These are phyloP conservation scores for Clarireedia paspali DNA, from an alignment of 2,329 filamentous ascomycete species.

Conservation along the genomic window DNA sequence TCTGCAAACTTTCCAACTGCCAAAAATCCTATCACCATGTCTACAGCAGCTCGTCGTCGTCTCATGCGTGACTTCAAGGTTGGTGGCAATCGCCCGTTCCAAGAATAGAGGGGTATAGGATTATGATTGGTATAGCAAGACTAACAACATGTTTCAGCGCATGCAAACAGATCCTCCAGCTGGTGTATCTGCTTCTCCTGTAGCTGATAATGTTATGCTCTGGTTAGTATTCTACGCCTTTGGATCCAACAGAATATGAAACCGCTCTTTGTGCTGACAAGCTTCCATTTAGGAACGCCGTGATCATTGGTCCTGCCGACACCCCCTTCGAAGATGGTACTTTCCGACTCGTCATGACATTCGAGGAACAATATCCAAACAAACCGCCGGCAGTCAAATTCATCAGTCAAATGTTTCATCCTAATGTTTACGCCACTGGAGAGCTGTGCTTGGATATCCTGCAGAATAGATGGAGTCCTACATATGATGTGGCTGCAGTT, in stretches of 20 bases:
- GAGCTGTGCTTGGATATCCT: conserved; percentile 95
- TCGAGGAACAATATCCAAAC: conserved; percentile 98
- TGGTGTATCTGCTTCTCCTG: conserved; percentile 90
- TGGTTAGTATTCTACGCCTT: conserved; percentile 48
- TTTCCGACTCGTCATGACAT: conserved; percentile 96
- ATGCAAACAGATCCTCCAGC: conserved; percentile 99
- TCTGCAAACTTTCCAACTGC: background rate
- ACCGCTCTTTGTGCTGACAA: conserved; percentile 3
- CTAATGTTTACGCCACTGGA: conserved; percentile 94
- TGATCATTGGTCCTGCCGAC: conserved; percentile 94
- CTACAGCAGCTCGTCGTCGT: conserved; percentile 87
- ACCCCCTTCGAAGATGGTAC: conserved; percentile 98
- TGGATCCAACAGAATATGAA: background rate
- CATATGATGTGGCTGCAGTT: conserved; percentile 95
- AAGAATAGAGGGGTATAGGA: conserved; percentile 3
- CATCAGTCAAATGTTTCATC: conserved; percentile 98
- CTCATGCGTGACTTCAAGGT: conserved; percentile 99
- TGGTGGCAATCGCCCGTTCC: conserved; percentile 28
- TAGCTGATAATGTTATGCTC: conserved; percentile 95
- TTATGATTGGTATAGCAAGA: conserved; percentile 2
- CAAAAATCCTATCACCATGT: conserved; percentile 47
- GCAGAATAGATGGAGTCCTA: conserved; percentile 97
- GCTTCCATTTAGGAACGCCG: conserved; percentile 70
- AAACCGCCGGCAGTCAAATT: conserved; percentile 98
- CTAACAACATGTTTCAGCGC: conserved; percentile 49